phyloP scores from a whole-genome alignment of 2,329 filamentous ascomycete species.

The Exophiala dermatitidis region DNA sequence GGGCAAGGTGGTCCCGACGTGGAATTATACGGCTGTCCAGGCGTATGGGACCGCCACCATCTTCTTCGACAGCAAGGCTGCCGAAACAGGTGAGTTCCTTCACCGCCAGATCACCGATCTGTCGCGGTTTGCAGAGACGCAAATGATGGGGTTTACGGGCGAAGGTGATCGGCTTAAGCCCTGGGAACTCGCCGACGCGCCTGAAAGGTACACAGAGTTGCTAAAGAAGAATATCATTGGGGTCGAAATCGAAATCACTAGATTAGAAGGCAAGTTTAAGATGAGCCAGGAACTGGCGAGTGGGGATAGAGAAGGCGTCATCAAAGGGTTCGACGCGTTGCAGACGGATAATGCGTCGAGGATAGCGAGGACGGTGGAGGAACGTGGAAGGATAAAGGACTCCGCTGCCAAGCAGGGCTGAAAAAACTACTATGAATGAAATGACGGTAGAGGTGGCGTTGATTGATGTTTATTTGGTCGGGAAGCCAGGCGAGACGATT shows the following conservation, averaged over 20 bases:
- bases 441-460: no score
- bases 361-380: conserved; percentile 33
- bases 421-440: no score
- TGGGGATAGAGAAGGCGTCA: conserved; percentile 51
- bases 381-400: conserved; percentile 26
- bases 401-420: background rate
- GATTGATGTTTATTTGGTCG: no score
- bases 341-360: conserved; percentile 32
- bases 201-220: conserved; percentile 49
- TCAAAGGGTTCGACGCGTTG: conserved; percentile 48
- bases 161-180: conserved; percentile 32
- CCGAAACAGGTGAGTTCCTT: conserved; percentile 45
- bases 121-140: conserved; percentile 44
- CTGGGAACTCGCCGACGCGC: conserved; percentile 55
- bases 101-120: conserved; percentile 48
- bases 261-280: conserved; percentile 57
- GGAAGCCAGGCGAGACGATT: no score
- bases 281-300: conserved; percentile 56
- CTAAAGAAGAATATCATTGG: conserved; percentile 55
- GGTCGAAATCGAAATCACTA: conserved; percentile 51
- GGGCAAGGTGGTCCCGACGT: conserved; percentile 63
- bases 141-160: conserved; percentile 47
- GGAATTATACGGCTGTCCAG: conserved; percentile 62
- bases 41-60: conserved; percentile 54
- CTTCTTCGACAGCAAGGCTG: conserved; percentile 44